Evolutionary conservation across 352 stramenopile genomes (phyloP).

Genomic region (Pythium phragmitis): DNA sequence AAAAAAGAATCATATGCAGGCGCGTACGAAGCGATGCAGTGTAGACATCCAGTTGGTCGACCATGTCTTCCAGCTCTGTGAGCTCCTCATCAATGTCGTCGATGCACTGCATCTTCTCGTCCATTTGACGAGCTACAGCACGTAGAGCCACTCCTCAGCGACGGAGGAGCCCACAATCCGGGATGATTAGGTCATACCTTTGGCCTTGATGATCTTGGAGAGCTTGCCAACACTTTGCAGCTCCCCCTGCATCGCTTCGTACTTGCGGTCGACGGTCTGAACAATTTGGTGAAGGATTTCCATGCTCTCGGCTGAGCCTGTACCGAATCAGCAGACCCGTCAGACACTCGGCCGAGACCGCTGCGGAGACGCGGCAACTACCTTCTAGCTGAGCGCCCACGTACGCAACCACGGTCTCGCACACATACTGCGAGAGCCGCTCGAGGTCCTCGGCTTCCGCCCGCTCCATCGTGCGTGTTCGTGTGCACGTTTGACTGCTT

Average conservation of each 20-base stretch:
- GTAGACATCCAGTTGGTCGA: slow-evolving; percentile 84
- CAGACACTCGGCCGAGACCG: not conserved
- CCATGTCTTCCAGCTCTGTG: slow-evolving; percentile 84
- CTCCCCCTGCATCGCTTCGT: slow-evolving; percentile 58
- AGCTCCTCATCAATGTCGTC: slow-evolving; percentile 85
- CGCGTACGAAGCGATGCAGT: slow-evolving; percentile 65
- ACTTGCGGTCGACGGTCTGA: slow-evolving; percentile 59
- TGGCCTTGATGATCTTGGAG: slow-evolving; percentile 61
- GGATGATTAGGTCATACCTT: slow-evolving; percentile 35
- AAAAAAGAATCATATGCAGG: not conserved
- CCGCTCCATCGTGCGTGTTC: slow-evolving; percentile 45
- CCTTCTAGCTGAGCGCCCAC: slow-evolving; percentile 62
- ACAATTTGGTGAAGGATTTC: slow-evolving; percentile 67
- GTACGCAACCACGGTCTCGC: slow-evolving; percentile 69
- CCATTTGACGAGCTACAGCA: slow-evolving; percentile 44
- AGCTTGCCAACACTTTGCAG: slow-evolving; percentile 58
- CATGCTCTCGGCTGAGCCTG: slow-evolving; percentile 78
- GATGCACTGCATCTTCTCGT: slow-evolving; percentile 77
- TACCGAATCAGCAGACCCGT: not conserved
- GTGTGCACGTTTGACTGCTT: slow-evolving; percentile 11
- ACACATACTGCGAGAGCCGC: slow-evolving; percentile 62
- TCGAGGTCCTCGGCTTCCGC: slow-evolving; percentile 54
- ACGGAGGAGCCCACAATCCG: no score
- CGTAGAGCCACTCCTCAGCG: no score
- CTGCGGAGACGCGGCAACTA: slow-evolving; percentile 15